Percentiles rank a stretch among this genome's conserved stretches.
phyloP scores from a whole-genome alignment of 768 basidiomycete genomes.

The Tylopilus vinaceipallidus region DNA sequence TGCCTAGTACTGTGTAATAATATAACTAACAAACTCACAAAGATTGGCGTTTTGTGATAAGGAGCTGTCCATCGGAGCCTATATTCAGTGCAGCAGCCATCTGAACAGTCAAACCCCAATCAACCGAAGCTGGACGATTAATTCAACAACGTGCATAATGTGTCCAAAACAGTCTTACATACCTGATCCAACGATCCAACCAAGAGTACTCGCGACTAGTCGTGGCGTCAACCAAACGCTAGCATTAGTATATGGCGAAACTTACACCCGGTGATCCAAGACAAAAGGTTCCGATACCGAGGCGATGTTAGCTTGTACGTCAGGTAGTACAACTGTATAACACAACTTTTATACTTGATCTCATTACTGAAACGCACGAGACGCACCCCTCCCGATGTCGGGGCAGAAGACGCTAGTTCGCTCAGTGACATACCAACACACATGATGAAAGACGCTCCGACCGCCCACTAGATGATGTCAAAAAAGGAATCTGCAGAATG shows the following conservation, averaged over 20 bases:
- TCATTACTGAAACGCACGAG: background rate
- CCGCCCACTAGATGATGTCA: conserved; percentile 30
- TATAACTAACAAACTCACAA: conserved; percentile 44
- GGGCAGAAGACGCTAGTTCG: conserved; percentile 38
- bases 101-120: conserved; percentile 63
- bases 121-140: conserved; percentile 54
- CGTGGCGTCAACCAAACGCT: background rate
- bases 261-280: conserved; percentile 68
- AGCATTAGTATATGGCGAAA: background rate
- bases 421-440: conserved; percentile 38
- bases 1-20: conserved; percentile 32
- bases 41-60: conserved; percentile 35
- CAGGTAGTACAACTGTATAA: conserved; percentile 61
- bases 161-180: background rate
- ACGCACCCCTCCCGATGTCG: conserved; percentile 38
- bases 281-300: conserved; percentile 52
- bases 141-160: no score
- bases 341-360: background rate
- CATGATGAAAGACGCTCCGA: conserved; percentile 36
- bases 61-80: conserved; percentile 37
- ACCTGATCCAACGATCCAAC: conserved; percentile 40
- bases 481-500: background rate
- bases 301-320: conserved; percentile 55
- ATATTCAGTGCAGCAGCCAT: conserved; percentile 64
- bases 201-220: conserved; percentile 49